Conservation (phyloP, 1,284 basidiomycete species). For the Sutorius eximius region DNA sequence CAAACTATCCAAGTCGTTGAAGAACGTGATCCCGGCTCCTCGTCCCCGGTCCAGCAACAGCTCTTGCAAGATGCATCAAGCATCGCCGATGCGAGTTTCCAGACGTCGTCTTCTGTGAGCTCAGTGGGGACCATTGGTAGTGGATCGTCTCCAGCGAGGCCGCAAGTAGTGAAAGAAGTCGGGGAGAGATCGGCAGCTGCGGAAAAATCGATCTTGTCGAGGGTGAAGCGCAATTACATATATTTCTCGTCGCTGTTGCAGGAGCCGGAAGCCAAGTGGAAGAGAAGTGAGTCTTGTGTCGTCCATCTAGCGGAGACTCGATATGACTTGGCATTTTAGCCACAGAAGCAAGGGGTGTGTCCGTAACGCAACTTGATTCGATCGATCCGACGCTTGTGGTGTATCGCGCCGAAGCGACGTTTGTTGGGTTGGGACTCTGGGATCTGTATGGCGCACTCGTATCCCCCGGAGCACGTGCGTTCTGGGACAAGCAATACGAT, state of each 20-base stretch:
- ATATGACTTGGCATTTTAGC: constrained; percentile 43
- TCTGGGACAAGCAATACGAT: constrained; percentile 92
- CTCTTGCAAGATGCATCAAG: constrained; percentile 73
- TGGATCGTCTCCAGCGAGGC: constrained; percentile 36
- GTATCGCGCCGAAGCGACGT: constrained; percentile 95
- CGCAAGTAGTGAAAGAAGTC: constrained; percentile 33
- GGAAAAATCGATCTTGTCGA: constrained; percentile 77
- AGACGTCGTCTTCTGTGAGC: constrained; percentile 55
- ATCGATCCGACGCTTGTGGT: constrained; percentile 98
- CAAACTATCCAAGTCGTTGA: constrained; percentile 66
- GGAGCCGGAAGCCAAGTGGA: constrained; percentile 99
- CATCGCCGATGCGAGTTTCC: constrained; percentile 64
- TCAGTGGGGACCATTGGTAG: constrained; percentile 37
- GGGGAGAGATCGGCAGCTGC: constrained; percentile 62
- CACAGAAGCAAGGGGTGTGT: constrained; percentile 85
- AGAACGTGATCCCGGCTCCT: constrained; percentile 61
- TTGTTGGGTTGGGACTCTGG: constrained; percentile 96
- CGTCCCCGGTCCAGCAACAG: constrained; percentile 48
- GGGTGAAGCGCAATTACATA: constrained; percentile 93
- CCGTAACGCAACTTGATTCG: constrained; percentile 93
- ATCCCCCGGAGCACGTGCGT: constrained; percentile 76
- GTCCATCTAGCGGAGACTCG: neutral
- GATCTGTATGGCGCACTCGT: constrained; percentile 90
- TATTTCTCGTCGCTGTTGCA: constrained; percentile 97
- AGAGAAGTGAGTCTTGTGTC: constrained; percentile 55